A percentile compares a stretch with the other conserved stretches of the same genome.
These are phyloP conservation scores for Pulicaria dysenterica DNA, from an alignment of 129 eudicot genomes.

Conservation along the genomic window DNA sequence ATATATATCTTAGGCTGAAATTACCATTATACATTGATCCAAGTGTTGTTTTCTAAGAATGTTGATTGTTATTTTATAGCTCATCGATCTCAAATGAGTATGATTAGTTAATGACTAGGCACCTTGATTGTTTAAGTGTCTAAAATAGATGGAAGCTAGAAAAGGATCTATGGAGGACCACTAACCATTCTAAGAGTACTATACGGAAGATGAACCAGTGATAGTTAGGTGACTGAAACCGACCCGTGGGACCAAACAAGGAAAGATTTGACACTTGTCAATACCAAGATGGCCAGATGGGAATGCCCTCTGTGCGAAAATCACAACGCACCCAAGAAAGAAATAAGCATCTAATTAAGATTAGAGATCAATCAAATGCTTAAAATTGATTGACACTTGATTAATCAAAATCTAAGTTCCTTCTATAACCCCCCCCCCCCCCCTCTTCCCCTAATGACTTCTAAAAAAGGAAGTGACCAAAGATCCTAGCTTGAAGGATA, in stretches of 20 bases:
- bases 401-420: neutral
- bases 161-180: slow-evolving; percentile 11
- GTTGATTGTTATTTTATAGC: no score
- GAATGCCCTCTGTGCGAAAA: slow-evolving; percentile 5
- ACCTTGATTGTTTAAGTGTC: slow-evolving; percentile 19
- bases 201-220: slow-evolving; percentile 18
- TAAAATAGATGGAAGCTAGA: slow-evolving; percentile 13
- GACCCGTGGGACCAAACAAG: slow-evolving; percentile 5
- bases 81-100: neutral
- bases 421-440: slow-evolving; percentile 2
- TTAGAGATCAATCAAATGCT: slow-evolving; percentile 25
- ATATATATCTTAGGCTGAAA: no score
- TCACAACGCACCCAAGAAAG: slow-evolving; percentile 21
- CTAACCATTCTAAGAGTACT: slow-evolving; percentile 17
- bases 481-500: slow-evolving; percentile 8
- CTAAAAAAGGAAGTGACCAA: neutral
- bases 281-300: slow-evolving; percentile 3
- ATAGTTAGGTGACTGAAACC: slow-evolving; percentile 27
- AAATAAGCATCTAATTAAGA: slow-evolving; percentile 21
- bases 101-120: neutral
- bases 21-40: no score
- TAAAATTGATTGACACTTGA: slow-evolving; percentile 31
- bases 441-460: neutral
- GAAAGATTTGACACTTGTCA: neutral
- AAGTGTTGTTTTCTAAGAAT: no score